Evolutionary conservation across 495 filamentous ascomycete genomes (phyloP).

Genomic region (Penicillium pulvis): DNA sequence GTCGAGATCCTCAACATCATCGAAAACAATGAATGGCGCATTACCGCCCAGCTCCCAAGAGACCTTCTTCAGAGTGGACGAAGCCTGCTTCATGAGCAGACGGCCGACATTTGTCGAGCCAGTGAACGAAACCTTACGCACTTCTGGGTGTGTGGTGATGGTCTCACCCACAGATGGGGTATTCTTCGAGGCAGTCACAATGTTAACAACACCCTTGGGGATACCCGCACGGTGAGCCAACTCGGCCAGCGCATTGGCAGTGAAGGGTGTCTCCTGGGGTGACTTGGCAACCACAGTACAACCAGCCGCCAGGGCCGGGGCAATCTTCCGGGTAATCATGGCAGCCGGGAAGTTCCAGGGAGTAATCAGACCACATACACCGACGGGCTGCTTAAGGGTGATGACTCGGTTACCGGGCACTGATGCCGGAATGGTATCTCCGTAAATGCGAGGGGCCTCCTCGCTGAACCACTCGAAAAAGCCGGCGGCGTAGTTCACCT

Average conservation of each 20-base stretch:
- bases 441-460: constrained; percentile 70
- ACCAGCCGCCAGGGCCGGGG: constrained; percentile 77
- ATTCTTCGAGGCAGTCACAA: constrained; percentile 70
- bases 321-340: constrained; percentile 90
- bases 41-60: constrained; percentile 91
- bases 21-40: constrained; percentile 81
- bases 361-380: constrained; percentile 92
- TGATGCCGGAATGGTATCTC: constrained; percentile 73
- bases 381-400: constrained; percentile 83
- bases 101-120: constrained; percentile 86
- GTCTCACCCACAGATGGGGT: constrained; percentile 73
- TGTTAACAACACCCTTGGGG: constrained; percentile 81
- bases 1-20: constrained; percentile 69
- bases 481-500: constrained; percentile 69
- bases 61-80: constrained; percentile 81
- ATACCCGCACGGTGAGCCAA: constrained; percentile 82
- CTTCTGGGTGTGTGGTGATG: constrained; percentile 64
- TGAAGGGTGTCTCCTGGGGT: constrained; percentile 84
- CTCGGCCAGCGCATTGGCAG: constrained; percentile 78
- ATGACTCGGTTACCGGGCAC: constrained; percentile 72
- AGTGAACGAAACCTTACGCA: constrained; percentile 89
- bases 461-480: constrained; percentile 83
- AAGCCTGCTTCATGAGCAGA: constrained; percentile 81
- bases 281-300: constrained; percentile 88
- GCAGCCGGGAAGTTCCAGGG: constrained; percentile 96